These are phyloP conservation scores for Cicer chorassanicum DNA, from an alignment of 306 rosid species.

Conservation along the genomic window DNA sequence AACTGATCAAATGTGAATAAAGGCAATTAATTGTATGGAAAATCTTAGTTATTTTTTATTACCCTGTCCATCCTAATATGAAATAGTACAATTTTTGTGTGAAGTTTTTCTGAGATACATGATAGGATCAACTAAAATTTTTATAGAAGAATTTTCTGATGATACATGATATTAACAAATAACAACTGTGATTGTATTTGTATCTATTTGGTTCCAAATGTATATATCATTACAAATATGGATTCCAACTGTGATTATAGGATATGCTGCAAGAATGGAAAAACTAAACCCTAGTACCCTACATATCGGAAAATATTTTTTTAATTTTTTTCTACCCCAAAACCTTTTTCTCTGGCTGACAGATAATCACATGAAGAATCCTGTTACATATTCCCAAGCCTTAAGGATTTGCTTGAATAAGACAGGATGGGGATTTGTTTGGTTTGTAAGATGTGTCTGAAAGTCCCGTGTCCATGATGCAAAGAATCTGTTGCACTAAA, in stretches of 20 bases:
- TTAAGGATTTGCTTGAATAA: constrained; percentile 24
- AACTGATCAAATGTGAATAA: constrained; percentile 9
- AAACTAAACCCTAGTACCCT: neutral
- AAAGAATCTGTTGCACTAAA: constrained; percentile 26
- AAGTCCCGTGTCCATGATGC: constrained; percentile 22
- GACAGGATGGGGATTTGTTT: neutral
- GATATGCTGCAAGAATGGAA: constrained; percentile 1
- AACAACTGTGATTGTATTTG: constrained; percentile 2
- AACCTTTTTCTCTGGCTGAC: constrained; percentile 18
- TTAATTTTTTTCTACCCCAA: neutral
- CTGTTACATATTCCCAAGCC: constrained; percentile 20
- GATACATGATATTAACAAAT: neutral
- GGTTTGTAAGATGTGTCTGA: constrained; percentile 7
- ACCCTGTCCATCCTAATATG: neutral
- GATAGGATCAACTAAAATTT: neutral
- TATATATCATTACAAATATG: neutral
- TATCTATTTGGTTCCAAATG: constrained; percentile 15
- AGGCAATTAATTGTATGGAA: constrained; percentile 5
- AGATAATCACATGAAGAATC: neutral
- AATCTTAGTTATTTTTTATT: neutral
- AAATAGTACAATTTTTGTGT: neutral
- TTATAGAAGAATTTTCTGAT: constrained; percentile 12
- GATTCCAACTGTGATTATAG: neutral
- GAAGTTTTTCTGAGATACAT: constrained; percentile 7
- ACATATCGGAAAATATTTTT: neutral